These are phyloP conservation scores for Colletotrichum sidae DNA, from an alignment of 2,329 filamentous ascomycete genomes.

Conservation along the genomic window DNA sequence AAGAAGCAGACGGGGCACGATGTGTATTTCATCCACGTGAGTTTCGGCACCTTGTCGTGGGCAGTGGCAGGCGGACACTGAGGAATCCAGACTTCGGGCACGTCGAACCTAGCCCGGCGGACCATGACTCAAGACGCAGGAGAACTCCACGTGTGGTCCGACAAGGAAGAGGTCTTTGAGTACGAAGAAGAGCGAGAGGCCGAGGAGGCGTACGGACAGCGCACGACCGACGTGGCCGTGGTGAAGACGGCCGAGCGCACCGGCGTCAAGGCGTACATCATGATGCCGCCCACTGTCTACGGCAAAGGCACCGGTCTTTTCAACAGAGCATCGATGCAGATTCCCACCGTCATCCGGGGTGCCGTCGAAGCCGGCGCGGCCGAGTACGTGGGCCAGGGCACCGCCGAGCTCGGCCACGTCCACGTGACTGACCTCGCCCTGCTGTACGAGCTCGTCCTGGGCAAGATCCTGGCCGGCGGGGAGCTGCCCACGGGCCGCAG, in stretches of 20 bases:
- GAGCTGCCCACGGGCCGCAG: slow-evolving; percentile 49
- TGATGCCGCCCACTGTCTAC: slow-evolving; percentile 61
- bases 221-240: slow-evolving; percentile 57
- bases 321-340: slow-evolving; percentile 52
- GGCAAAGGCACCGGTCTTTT: slow-evolving; percentile 57
- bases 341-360: slow-evolving; percentile 48
- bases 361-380: slow-evolving; percentile 42
- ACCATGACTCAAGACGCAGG: slow-evolving; percentile 48
- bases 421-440: slow-evolving; percentile 57
- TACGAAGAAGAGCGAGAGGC: slow-evolving; percentile 53
- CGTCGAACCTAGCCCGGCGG: slow-evolving; percentile 56
- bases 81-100: slow-evolving; percentile 50
- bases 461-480: slow-evolving; percentile 45
- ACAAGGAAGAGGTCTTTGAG: slow-evolving; percentile 57
- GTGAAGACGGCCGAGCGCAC: slow-evolving; percentile 51
- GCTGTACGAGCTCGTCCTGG: slow-evolving; percentile 53
- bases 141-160: slow-evolving; percentile 50
- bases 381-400: slow-evolving; percentile 49
- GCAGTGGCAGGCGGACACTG: background rate
- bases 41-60: background rate
- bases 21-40: slow-evolving; percentile 54
- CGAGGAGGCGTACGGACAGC: slow-evolving; percentile 52
- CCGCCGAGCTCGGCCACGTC: slow-evolving; percentile 54
- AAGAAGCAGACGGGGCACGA: slow-evolving; percentile 47
- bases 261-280: slow-evolving; percentile 56